Evolutionary conservation across 495 filamentous ascomycete genomes (phyloP).

Genomic region (Tetracladium marchalianum): DNA sequence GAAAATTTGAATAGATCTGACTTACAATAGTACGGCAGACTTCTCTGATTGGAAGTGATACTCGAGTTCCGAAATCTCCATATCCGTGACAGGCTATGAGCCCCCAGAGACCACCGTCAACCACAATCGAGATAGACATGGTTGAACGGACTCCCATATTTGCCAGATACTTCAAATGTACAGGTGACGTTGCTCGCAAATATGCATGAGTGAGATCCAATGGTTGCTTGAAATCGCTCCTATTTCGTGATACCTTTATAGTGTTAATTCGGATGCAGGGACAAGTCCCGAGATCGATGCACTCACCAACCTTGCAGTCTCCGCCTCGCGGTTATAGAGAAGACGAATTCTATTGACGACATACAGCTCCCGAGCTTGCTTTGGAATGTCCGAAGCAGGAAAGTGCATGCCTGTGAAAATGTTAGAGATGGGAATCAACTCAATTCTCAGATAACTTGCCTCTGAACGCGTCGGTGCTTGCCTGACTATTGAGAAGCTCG

Average conservation of each 20-base stretch:
- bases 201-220: constrained; percentile 78
- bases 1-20: no score
- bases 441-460: no score
- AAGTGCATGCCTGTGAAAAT: constrained; percentile 85
- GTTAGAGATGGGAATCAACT: constrained; percentile 20
- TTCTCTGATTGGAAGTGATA: constrained; percentile 79
- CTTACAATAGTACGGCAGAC: constrained; percentile 51
- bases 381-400: constrained; percentile 78
- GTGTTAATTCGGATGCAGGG: no score
- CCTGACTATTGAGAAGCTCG: no score
- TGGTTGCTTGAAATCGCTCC: constrained; percentile 62
- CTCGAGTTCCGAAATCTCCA: constrained; percentile 63
- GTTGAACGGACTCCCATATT: constrained; percentile 85
- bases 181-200: constrained; percentile 78
- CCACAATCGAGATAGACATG: constrained; percentile 86
- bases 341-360: constrained; percentile 67
- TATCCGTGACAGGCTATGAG: constrained; percentile 80
- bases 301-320: constrained; percentile 74
- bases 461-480: no score
- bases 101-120: constrained; percentile 74
- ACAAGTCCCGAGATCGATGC: no score
- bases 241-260: constrained; percentile 30
- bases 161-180: constrained; percentile 71
- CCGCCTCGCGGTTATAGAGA: constrained; percentile 62
- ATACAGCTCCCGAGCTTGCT: constrained; percentile 72